Evolutionary conservation across 2,329 filamentous ascomycete species (phyloP).

Genomic region (Cladophialophora carrionii): DNA sequence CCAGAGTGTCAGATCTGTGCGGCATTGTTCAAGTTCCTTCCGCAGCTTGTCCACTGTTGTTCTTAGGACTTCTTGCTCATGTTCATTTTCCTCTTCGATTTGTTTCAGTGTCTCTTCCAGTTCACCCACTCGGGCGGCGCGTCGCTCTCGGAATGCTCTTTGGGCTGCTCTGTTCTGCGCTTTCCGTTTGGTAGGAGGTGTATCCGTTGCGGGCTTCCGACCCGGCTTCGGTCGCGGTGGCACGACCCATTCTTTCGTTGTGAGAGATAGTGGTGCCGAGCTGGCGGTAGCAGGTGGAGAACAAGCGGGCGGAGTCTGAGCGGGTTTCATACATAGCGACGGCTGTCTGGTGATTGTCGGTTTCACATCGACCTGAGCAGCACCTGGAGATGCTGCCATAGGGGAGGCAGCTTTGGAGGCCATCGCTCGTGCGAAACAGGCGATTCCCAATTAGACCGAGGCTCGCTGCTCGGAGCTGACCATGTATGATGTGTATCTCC

Average conservation of each 20-base stretch:
- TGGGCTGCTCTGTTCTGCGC: constrained; percentile 93
- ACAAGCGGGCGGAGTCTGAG: constrained; percentile 36
- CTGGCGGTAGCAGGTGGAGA: constrained; percentile 44
- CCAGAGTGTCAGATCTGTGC: constrained; percentile 54
- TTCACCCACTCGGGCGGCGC: constrained; percentile 79
- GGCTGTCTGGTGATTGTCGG: constrained; percentile 30
- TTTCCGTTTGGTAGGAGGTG: constrained; percentile 89
- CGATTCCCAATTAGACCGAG: constrained; percentile 40
- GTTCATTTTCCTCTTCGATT: constrained; percentile 53
- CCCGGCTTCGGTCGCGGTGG: constrained; percentile 85
- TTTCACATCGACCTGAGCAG: constrained; percentile 25
- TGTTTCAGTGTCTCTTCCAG: constrained; percentile 57
- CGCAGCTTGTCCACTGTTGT: constrained; percentile 63
- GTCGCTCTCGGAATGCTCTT: constrained; percentile 83
- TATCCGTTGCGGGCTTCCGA: constrained; percentile 90
- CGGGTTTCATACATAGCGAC: constrained; percentile 37
- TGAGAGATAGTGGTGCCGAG: constrained; percentile 59
- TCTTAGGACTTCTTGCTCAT: constrained; percentile 54
- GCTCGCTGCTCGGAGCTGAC: constrained; percentile 11
- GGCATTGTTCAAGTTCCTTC: constrained; percentile 67
- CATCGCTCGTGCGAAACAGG: constrained; percentile 20
- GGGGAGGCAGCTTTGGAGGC: constrained; percentile 27
- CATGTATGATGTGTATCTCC: neutral
- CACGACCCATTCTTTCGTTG: constrained; percentile 82
- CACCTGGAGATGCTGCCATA: constrained; percentile 10